A percentile compares a stretch with the other conserved stretches of the same genome.
Conservation (phyloP, 1,284 basidiomycete genomes). For the Trametes versicolor region DNA sequence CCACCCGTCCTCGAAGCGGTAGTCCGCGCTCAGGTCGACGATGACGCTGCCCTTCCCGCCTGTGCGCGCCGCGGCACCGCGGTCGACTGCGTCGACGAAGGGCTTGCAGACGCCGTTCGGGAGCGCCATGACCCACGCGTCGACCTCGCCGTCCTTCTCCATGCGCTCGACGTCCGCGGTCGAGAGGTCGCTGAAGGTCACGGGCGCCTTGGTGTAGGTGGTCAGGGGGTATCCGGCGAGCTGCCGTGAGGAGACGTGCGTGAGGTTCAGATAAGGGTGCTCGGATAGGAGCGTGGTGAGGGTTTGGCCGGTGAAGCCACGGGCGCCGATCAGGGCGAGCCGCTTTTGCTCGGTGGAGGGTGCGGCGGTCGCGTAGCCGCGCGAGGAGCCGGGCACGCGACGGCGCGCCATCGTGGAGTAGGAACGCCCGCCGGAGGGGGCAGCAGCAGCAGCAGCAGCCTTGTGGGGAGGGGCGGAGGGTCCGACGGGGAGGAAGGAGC, state of each 20-base stretch:
- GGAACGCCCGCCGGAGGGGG: slow-evolving; percentile 56
- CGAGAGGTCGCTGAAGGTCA: slow-evolving; percentile 86
- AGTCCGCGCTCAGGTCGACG: slow-evolving; percentile 95
- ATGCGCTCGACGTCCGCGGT: slow-evolving; percentile 83
- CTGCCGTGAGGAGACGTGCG: slow-evolving; percentile 97
- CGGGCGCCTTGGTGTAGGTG: slow-evolving; percentile 83
- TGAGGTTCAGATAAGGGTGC: slow-evolving; percentile 90
- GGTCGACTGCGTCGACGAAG: slow-evolving; percentile 95
- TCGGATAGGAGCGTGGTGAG: slow-evolving; percentile 85
- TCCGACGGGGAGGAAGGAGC: slow-evolving; percentile 88
- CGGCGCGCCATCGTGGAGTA: slow-evolving; percentile 81
- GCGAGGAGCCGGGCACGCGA: slow-evolving; percentile 55
- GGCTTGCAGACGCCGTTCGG: slow-evolving; percentile 98
- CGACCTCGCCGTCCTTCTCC: slow-evolving; percentile 89
- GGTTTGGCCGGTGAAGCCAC: slow-evolving; percentile 96
- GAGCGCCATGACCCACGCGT: slow-evolving; percentile 98
- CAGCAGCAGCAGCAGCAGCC: slow-evolving; percentile 47
- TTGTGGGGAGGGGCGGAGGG: slow-evolving; percentile 79
- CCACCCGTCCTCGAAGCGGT: slow-evolving; percentile 95
- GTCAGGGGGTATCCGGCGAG: slow-evolving; percentile 86
- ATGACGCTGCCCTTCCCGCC: slow-evolving; percentile 74
- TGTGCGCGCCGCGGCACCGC: slow-evolving; percentile 65
- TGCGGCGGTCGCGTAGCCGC: slow-evolving; percentile 71
- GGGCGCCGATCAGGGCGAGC: slow-evolving; percentile 95
- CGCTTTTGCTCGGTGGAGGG: slow-evolving; percentile 76